These are phyloP conservation scores for Reticulascus tulasneorum DNA, from an alignment of 2,329 filamentous ascomycete genomes.

Conservation along the genomic window DNA sequence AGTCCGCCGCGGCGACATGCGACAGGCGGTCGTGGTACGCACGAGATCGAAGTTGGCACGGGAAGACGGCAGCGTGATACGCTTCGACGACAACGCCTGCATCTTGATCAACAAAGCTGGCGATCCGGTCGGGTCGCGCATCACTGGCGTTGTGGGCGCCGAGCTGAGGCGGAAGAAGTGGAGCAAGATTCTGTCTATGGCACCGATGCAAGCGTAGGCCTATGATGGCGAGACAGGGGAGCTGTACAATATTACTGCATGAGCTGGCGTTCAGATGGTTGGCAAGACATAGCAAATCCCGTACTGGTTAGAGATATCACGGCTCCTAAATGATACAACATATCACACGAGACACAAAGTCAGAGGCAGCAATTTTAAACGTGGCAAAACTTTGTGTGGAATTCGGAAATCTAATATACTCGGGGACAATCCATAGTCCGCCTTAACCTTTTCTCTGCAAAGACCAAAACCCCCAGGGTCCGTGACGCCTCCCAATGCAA, in stretches of 20 bases:
- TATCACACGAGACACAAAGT: conserved; percentile 2
- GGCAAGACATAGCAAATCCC: conserved; percentile 13
- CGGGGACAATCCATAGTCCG: not conserved
- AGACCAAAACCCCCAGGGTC: too few relatives aligned
- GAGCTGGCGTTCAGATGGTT: conserved; percentile 12
- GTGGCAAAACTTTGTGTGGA: not conserved
- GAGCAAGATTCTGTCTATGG: conserved; percentile 97
- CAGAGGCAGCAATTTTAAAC: not conserved
- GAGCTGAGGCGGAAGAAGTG: conserved; percentile 91
- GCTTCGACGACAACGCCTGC: conserved; percentile 97
- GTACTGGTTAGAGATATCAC: too few relatives aligned
- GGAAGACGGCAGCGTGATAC: conserved; percentile 82
- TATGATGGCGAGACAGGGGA: not conserved
- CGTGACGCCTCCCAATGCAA: conserved; percentile 11
- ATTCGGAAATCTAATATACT: not conserved
- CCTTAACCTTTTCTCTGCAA: conserved; percentile 3
- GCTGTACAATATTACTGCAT: conserved; percentile 13
- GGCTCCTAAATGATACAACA: too few relatives aligned
- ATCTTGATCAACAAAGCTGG: conserved; percentile 96
- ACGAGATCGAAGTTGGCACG: conserved; percentile 84
- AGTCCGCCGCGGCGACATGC: conserved; percentile 92
- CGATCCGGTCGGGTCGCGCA: conserved; percentile 87
- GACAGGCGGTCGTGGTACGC: conserved; percentile 92
- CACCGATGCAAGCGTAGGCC: conserved; percentile 61
- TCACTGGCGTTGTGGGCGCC: conserved; percentile 86